Conservation (phyloP, 768 basidiomycete genomes). For the Macrolepiota dolichaula region DNA sequence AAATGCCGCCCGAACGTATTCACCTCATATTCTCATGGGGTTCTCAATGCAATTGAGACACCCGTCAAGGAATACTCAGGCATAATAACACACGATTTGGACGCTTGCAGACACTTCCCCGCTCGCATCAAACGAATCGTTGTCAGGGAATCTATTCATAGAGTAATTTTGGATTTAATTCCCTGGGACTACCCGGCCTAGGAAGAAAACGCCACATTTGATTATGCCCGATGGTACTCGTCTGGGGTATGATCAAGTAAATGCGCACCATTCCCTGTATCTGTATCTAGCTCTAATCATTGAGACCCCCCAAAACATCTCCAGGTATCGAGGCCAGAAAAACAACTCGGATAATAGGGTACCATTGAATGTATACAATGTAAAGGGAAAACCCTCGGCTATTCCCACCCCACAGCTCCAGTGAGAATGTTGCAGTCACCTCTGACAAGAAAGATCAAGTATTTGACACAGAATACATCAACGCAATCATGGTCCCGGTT, state of each 20-base stretch:
- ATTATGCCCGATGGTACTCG: background rate
- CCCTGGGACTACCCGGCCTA: background rate
- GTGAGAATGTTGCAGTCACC: background rate
- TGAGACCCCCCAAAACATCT: background rate
- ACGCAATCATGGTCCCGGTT: background rate
- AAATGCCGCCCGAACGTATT: no score
- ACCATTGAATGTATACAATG: background rate
- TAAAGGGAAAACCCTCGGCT: background rate
- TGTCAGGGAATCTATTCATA: background rate
- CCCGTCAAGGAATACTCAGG: background rate
- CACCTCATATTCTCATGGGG: no score
- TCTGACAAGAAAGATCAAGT: background rate
- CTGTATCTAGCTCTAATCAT: no score
- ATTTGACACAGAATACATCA: background rate
- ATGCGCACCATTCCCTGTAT: no score
- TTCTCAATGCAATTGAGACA: background rate
- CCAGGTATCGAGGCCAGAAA: background rate
- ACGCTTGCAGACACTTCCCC: background rate
- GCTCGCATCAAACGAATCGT: background rate
- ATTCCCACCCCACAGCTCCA: conserved; percentile 11
- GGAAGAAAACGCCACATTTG: background rate
- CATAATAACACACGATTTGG: background rate
- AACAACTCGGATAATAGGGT: background rate
- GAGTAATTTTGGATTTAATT: background rate
- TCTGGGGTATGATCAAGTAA: no score